These are phyloP conservation scores for Canariomyces notabilis DNA, from an alignment of 2,329 filamentous ascomycete species.

Conservation along the genomic window DNA sequence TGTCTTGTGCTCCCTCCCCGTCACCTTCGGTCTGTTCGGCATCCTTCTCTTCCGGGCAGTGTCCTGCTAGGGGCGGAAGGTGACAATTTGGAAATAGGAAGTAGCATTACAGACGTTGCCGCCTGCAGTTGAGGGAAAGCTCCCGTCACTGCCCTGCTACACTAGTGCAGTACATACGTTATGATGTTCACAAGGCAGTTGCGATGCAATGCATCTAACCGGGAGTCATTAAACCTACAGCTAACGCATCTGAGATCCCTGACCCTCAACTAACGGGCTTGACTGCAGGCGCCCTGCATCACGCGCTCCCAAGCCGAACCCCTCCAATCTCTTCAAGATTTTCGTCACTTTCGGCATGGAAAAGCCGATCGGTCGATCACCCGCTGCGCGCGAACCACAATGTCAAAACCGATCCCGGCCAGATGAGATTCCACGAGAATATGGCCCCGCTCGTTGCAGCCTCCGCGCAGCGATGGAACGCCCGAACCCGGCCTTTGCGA, in stretches of 20 bases:
- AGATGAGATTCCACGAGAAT: too few species aligned
- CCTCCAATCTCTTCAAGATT: not conserved
- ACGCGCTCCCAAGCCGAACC: not conserved
- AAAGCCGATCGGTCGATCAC: conserved; percentile 6
- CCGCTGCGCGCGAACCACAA: too few species aligned
- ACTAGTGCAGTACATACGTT: not conserved
- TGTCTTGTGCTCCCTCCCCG: too few species aligned
- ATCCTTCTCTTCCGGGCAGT: not conserved
- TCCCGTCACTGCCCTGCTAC: too few species aligned
- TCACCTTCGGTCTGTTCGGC: conserved; percentile 3
- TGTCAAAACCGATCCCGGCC: conserved; percentile 8
- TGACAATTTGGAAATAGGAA: conserved; percentile 6
- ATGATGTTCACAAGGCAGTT: not conserved
- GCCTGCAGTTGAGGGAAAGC: conserved; percentile 10
- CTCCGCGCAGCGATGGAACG: too few species aligned
- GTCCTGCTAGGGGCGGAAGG: not conserved
- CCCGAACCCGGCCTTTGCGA: conserved; percentile 6
- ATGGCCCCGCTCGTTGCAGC: too few species aligned
- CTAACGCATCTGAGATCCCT: not conserved
- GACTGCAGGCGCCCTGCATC: conserved; percentile 2
- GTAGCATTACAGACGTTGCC: conserved; percentile 8
- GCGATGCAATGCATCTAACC: not conserved
- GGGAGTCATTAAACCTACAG: not conserved
- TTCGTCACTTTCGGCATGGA: not conserved
- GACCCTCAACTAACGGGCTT: conserved; percentile 1